A percentile compares a stretch with the other conserved stretches of the same genome.
phyloP scores from a whole-genome alignment of 139 green algal genomes.

The Chlamydomonas schloesseri region DNA sequence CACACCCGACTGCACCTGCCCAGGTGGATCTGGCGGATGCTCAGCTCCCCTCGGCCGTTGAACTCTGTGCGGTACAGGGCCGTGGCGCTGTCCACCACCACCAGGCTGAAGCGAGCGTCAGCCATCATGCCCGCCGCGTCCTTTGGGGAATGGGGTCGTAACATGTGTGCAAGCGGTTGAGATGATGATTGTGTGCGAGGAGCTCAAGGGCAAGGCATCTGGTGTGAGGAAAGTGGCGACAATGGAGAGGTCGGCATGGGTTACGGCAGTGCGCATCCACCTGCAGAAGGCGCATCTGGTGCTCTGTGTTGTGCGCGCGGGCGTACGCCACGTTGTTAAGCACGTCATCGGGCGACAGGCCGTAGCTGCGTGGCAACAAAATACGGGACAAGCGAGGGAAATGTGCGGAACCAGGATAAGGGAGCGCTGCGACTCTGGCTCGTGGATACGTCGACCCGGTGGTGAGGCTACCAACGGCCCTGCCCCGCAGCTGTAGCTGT shows the following conservation, averaged over 20 bases:
- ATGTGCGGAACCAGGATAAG: too few relatives aligned
- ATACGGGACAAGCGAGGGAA: too few relatives aligned
- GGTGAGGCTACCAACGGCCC: too few relatives aligned
- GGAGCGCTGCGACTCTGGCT: too few relatives aligned
- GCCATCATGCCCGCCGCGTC: conserved; percentile 94
- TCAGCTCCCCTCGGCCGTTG: conserved; percentile 91
- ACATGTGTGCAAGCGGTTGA: too few relatives aligned
- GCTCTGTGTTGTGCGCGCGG: conserved; percentile 98
- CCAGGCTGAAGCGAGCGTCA: conserved; percentile 91
- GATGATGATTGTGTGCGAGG: too few relatives aligned
- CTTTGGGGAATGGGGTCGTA: neutral
- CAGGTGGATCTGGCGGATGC: conserved; percentile 85
- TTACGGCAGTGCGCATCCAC: neutral
- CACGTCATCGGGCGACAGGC: conserved; percentile 89
- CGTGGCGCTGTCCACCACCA: conserved; percentile 96
- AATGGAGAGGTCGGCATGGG: too few relatives aligned
- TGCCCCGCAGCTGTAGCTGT: too few relatives aligned
- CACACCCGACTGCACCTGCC: neutral
- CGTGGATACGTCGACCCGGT: too few relatives aligned
- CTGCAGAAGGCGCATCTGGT: conserved; percentile 93
- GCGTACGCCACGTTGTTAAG: conserved; percentile 99
- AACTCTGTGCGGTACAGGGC: conserved; percentile 93
- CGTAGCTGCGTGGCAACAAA: conserved; percentile 76
- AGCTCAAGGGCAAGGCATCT: too few relatives aligned
- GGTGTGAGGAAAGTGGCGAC: too few relatives aligned